These are phyloP conservation scores for Dovyalis caffra DNA, from an alignment of 345 rosid genomes.

Conservation along the genomic window DNA sequence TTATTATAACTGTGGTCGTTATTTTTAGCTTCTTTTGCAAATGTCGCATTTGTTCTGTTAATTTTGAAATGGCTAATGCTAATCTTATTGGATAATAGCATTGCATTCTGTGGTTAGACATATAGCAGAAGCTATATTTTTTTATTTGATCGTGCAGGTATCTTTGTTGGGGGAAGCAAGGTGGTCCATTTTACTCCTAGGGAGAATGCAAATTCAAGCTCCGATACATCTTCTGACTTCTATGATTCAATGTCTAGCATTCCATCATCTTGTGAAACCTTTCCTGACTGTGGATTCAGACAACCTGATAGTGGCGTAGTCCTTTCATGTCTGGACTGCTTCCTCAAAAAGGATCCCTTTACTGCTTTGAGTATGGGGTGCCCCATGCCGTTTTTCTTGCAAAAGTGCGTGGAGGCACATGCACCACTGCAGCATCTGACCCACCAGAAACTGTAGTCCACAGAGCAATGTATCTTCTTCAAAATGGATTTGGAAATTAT, in stretches of 20 bases:
- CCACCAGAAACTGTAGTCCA: conserved; percentile 59
- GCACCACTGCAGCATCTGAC: conserved; percentile 81
- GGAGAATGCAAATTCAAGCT: conserved; percentile 36
- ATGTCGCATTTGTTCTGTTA: background rate
- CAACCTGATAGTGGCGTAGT: conserved; percentile 76
- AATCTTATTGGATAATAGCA: background rate
- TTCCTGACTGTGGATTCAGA: conserved; percentile 91
- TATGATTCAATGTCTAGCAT: conserved; percentile 37
- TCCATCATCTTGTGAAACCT: conserved; percentile 55
- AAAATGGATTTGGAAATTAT: conserved; percentile 93
- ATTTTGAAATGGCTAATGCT: background rate
- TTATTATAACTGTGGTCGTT: background rate
- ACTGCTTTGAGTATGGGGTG: conserved; percentile 77
- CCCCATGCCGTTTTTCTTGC: conserved; percentile 65
- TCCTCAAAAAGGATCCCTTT: conserved; percentile 68
- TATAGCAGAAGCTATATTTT: background rate
- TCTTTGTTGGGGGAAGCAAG: conserved; percentile 97
- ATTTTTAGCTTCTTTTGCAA: background rate
- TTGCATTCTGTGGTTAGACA: background rate
- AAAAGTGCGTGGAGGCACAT: conserved; percentile 84
- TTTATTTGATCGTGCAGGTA: conserved; percentile 43
- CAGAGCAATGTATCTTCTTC: conserved; percentile 93
- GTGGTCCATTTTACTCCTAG: conserved; percentile 94
- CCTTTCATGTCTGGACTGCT: conserved; percentile 90
- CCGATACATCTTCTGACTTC: conserved; percentile 37